Evolutionary conservation across 2,329 filamentous ascomycete genomes (phyloP).

Genomic region (Bipolaris zeicola): DNA sequence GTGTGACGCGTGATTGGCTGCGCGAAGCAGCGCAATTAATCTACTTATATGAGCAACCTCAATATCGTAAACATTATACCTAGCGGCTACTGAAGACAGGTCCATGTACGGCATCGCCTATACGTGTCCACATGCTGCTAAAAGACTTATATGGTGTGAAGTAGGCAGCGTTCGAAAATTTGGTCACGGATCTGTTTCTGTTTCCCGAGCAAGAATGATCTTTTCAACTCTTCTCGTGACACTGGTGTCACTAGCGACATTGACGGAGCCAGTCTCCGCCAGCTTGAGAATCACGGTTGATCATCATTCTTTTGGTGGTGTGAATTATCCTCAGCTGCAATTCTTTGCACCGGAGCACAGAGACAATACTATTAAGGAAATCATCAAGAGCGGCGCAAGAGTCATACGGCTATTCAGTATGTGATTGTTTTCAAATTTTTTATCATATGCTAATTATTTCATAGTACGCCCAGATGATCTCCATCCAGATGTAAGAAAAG

Average conservation of each 20-base stretch:
- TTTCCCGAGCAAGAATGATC: slow-evolving; percentile 28
- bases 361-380: slow-evolving; percentile 36
- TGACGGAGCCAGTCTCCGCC: slow-evolving; percentile 20
- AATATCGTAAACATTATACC: slow-evolving; percentile 35
- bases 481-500: slow-evolving; percentile 35
- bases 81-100: slow-evolving; percentile 28
- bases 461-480: slow-evolving; percentile 36
- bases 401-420: slow-evolving; percentile 44
- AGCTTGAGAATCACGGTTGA: slow-evolving; percentile 37
- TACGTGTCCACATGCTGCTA: slow-evolving; percentile 41
- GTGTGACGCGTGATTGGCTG: slow-evolving; percentile 32
- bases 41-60: slow-evolving; percentile 45
- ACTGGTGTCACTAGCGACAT: slow-evolving; percentile 21
- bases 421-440: slow-evolving; percentile 2
- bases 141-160: slow-evolving; percentile 29
- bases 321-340: slow-evolving; percentile 43
- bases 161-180: background rate
- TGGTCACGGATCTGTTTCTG: slow-evolving; percentile 13
- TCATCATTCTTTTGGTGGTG: slow-evolving; percentile 43
- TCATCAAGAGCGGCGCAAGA: slow-evolving; percentile 38
- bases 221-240: slow-evolving; percentile 25
- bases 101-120: slow-evolving; percentile 34
- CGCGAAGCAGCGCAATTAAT: slow-evolving; percentile 38
- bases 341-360: slow-evolving; percentile 36
- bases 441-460: background rate